A percentile compares a stretch with the other conserved stretches of the same genome.
Evolutionary conservation across 805 yeast species (phyloP).

Genomic region (Candida silvicultrix): DNA sequence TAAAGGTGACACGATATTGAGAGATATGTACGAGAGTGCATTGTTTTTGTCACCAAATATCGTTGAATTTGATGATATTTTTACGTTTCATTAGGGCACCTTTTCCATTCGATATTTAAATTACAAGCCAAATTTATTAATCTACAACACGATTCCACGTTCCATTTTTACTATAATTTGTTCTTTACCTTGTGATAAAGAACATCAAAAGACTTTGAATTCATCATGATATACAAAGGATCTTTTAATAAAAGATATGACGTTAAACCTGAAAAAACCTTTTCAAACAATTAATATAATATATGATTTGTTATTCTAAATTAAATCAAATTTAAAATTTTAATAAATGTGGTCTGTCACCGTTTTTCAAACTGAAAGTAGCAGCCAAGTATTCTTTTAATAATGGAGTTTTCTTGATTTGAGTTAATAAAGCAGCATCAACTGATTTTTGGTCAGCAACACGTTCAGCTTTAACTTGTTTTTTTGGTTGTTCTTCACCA

Average conservation of each 20-base stretch:
- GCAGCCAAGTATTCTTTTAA: slow-evolving; percentile 95
- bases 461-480: slow-evolving; percentile 90
- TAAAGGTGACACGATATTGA: too few species aligned
- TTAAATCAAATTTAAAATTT: slow-evolving; percentile 58
- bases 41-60: too few species aligned
- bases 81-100: too few species aligned
- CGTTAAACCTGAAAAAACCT: background rate
- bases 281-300: background rate
- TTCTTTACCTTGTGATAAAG: background rate
- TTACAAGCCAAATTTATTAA: background rate
- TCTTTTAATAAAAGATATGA: background rate
- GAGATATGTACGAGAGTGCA: too few species aligned
- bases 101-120: too few species aligned
- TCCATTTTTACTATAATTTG: background rate
- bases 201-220: background rate
- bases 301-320: too few species aligned
- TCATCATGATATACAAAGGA: background rate
- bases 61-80: too few species aligned
- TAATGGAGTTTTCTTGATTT: slow-evolving; percentile 95
- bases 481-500: slow-evolving; percentile 65
- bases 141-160: background rate
- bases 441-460: slow-evolving; percentile 95
- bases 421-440: slow-evolving; percentile 87
- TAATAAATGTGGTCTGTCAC: slow-evolving; percentile 98
- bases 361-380: slow-evolving; percentile 93